Conservation (phyloP, 768 basidiomycete genomes). For the Suillus bovinus region DNA sequence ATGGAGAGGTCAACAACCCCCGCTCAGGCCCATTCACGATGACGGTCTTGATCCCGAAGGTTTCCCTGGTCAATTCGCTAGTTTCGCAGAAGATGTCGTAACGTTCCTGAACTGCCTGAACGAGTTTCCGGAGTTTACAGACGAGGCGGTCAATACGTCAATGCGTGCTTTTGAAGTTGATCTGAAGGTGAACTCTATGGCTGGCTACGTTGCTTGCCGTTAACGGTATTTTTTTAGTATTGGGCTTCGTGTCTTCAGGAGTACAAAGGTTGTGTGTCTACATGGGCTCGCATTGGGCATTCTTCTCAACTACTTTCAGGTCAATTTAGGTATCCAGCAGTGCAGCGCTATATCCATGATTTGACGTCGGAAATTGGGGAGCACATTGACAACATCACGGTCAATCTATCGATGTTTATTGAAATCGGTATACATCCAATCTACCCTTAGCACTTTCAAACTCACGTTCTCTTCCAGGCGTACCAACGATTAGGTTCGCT, state of each 20-base stretch:
- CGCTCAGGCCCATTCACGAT: slow-evolving; percentile 38
- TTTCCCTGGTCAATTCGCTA: slow-evolving; percentile 47
- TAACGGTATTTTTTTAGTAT: slow-evolving; percentile 36
- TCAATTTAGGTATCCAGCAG: slow-evolving; percentile 53
- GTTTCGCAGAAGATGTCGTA: slow-evolving; percentile 50
- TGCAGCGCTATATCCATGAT: slow-evolving; percentile 57
- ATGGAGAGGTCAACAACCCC: slow-evolving; percentile 37
- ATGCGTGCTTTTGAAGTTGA: slow-evolving; percentile 52
- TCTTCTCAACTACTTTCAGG: slow-evolving; percentile 29
- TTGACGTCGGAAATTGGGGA: slow-evolving; percentile 52
- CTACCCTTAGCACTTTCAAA: background rate
- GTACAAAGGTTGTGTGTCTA: slow-evolving; percentile 41
- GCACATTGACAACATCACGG: slow-evolving; percentile 52
- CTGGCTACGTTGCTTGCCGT: slow-evolving; percentile 3
- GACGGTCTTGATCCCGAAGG: slow-evolving; percentile 49
- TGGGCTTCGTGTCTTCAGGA: slow-evolving; percentile 52
- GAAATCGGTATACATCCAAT: slow-evolving; percentile 42
- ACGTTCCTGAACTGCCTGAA: slow-evolving; percentile 54
- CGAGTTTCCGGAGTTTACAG: slow-evolving; percentile 57
- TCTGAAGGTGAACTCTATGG: slow-evolving; percentile 40
- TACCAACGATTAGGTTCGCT: slow-evolving; percentile 55
- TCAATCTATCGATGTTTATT: slow-evolving; percentile 51
- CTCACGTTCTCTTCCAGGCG: slow-evolving; percentile 34
- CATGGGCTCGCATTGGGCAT: background rate
- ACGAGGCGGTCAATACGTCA: slow-evolving; percentile 51